Percentiles rank a stretch among this genome's conserved stretches.
Conservation (phyloP, 768 basidiomycete species). For the Podaxis sp. region DNA sequence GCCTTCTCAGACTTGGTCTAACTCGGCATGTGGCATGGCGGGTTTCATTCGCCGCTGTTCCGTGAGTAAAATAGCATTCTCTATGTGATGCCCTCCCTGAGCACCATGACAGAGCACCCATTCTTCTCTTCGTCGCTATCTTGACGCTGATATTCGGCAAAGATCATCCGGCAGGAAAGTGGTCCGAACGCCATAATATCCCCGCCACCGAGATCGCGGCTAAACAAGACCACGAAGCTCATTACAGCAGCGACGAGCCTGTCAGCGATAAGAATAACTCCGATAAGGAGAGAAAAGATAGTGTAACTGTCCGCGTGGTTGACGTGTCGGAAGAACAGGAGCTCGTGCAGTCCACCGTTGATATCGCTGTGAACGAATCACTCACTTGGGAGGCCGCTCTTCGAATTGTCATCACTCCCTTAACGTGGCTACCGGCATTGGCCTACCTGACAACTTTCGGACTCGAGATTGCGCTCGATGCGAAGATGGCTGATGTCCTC, state of each 20-base stretch:
- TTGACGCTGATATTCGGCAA: slow-evolving; percentile 45
- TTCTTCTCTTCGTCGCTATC: slow-evolving; percentile 43
- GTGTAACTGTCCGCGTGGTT: slow-evolving; percentile 19
- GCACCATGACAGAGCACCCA: slow-evolving; percentile 36
- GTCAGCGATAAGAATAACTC: not conserved
- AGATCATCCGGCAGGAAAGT: slow-evolving; percentile 55
- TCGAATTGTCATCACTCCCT: slow-evolving; percentile 36
- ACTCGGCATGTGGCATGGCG: slow-evolving; percentile 51
- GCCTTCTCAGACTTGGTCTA: slow-evolving; percentile 32
- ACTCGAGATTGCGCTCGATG: slow-evolving; percentile 56
- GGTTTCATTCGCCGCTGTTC: slow-evolving; percentile 54
- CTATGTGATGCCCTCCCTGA: not conserved
- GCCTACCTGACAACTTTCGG: slow-evolving; percentile 60
- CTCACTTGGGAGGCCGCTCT: slow-evolving; percentile 34
- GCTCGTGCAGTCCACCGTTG: slow-evolving; percentile 33
- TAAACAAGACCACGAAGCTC: not conserved
- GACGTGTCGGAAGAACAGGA: slow-evolving; percentile 11
- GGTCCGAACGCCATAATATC: slow-evolving; percentile 45
- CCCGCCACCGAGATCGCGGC: slow-evolving; percentile 20
- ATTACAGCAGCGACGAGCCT: not conserved
- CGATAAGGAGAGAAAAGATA: not conserved
- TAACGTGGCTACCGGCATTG: slow-evolving; percentile 56
- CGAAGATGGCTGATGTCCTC: slow-evolving; percentile 47
- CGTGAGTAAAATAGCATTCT: slow-evolving; percentile 24
- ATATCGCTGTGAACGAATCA: slow-evolving; percentile 45